Evolutionary conservation across 108 stramenopile genomes (phyloP), one percentile per base, ranked within the genome.

Genomic region (Cyclostephanos invisitatus): DNA sequence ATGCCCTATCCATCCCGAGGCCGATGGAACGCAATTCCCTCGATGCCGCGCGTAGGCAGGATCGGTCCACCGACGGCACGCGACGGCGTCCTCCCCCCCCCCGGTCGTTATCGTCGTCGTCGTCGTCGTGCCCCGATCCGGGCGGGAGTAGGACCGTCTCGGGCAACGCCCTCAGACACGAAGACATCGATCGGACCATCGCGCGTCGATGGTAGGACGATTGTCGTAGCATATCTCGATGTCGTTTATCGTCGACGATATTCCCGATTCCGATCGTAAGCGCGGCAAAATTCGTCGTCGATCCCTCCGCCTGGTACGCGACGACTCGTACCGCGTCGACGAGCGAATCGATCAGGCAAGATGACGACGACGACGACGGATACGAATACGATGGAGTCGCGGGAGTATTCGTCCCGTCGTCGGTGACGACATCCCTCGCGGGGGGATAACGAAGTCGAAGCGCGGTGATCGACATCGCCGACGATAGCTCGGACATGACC

Each of bases 21-120:
- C 69, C 61, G 17, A 50, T 56, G 74, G 42, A 44, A 49, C 87
- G 67, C 8, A 94, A 75, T 68, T 94, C 93, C 36, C 62, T 60
- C 7, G 78, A 82, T 3, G 89, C 85, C 17, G 91, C 91, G 25
- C 75, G 51, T 25, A 90, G 67, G 57, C 84, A 94, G 58, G 81
- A 67, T 7, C 88, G 88, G 83, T 92, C 93, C 59, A 92, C 76
- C 0, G 90, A 91, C 10, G 90, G 75, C 48, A 72, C 67, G 38
- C 77, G 77, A 65, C 81, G 72, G 0, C 82, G 75, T 49, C 78
- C 72, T 1, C 89, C 88, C 15, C 84, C 86, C 15, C 87, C 84
- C 20, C 85, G 32, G 32, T 32, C 79, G 1, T 11, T 11, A 11
- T 11, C 40, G 3, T 40, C 11, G 7, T 40, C 40, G 40, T 40